Percentiles rank a stretch among this genome's conserved stretches.
Conservation (phyloP, 345 rosid species). For the Eucalyptus cladocalyx region DNA sequence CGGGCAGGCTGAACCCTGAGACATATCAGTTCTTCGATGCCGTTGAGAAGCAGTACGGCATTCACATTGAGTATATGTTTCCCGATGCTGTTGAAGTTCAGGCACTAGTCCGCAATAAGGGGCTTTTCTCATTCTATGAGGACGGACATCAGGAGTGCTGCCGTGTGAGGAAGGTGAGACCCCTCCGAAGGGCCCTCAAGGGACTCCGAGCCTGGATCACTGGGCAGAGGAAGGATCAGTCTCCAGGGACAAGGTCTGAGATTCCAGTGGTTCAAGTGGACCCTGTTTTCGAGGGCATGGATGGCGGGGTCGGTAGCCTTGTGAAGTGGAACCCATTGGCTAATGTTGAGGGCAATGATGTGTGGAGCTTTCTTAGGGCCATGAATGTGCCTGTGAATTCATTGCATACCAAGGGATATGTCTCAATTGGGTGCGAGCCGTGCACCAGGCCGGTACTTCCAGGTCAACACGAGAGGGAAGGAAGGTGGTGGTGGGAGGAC, state of each 20-base stretch:
- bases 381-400: constrained; percentile 85
- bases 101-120: constrained; percentile 81
- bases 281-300: constrained; percentile 82
- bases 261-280: constrained; percentile 86
- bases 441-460: constrained; percentile 94
- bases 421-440: constrained; percentile 96
- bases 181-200: constrained; percentile 76
- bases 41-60: constrained; percentile 73
- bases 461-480: constrained; percentile 98
- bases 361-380: constrained; percentile 78
- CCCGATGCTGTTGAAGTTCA: constrained; percentile 96
- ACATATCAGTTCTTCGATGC: constrained; percentile 62
- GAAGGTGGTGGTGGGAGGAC: constrained; percentile 99
- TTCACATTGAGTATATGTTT: constrained; percentile 83
- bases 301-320: constrained; percentile 79
- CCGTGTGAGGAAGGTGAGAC: constrained; percentile 94
- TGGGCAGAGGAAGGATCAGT: constrained; percentile 94
- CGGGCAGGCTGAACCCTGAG: constrained; percentile 87
- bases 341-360: constrained; percentile 55
- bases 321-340: constrained; percentile 98
- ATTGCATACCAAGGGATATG: constrained; percentile 64
- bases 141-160: constrained; percentile 99
- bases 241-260: constrained; percentile 83
- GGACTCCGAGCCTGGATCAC: constrained; percentile 97
- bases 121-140: constrained; percentile 85